These are phyloP conservation scores for Amanita phalloides DNA, from an alignment of 768 basidiomycete species.

Conservation along the genomic window DNA sequence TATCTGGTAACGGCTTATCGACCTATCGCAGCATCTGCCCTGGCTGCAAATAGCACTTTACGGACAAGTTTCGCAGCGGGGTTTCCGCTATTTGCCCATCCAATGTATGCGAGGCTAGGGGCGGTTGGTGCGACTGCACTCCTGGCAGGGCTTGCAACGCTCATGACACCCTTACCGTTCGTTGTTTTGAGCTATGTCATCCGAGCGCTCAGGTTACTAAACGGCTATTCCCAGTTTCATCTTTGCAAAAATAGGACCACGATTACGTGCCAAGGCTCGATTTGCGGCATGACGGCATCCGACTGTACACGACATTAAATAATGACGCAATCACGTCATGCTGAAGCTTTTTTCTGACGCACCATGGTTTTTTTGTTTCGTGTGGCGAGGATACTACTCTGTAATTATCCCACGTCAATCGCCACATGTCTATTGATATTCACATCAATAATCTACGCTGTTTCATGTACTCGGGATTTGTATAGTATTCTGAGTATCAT, in stretches of 20 bases:
- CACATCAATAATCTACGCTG: too few relatives aligned
- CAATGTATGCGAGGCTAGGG: conserved; percentile 57
- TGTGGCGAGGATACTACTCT: too few relatives aligned
- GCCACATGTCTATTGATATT: too few relatives aligned
- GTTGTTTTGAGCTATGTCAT: conserved; percentile 11
- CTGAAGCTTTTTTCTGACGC: too few relatives aligned
- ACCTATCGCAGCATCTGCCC: conserved; percentile 56
- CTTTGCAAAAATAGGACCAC: conserved; percentile 14
- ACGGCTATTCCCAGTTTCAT: conserved; percentile 10
- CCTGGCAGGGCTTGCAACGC: conserved; percentile 48
- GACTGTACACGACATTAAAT: too few relatives aligned
- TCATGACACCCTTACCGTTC: conserved; percentile 58
- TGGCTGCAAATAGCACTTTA: conserved; percentile 56
- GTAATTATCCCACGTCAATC: too few relatives aligned
- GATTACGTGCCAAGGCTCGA: conserved; percentile 9
- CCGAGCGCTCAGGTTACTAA: background rate
- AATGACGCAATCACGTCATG: too few relatives aligned
- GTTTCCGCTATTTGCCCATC: conserved; percentile 57
- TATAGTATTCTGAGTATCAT: too few relatives aligned
- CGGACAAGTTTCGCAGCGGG: conserved; percentile 51
- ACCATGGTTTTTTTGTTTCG: too few relatives aligned
- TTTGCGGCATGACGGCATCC: background rate
- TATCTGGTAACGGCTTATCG: conserved; percentile 63
- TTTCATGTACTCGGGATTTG: too few relatives aligned
- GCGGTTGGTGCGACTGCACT: conserved; percentile 65